Base-by-base conservation (phyloP, 371 early-diverging fungal genomes). In the Mucor lusitanicus region DNA sequence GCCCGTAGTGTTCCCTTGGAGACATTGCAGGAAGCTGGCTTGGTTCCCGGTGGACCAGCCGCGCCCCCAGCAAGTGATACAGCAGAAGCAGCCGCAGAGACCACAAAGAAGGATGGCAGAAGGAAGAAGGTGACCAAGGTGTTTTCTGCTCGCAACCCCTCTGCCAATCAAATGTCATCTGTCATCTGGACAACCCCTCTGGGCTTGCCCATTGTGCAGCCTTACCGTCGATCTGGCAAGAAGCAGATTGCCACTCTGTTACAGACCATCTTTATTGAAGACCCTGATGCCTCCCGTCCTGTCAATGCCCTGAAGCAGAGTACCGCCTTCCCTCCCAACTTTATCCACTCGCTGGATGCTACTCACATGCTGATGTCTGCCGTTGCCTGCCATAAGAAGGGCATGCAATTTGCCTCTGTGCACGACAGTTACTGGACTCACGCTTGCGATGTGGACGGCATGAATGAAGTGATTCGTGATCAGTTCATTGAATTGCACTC, bases 401-500 rank as follows among this genome's bases (percentile, higher is more conserved):
- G 90, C 12, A 73, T 98, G 72, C 81, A 88, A 1, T 99, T 97
- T 85, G 97, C 98, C 0, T 88, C 97, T 6, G 99, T 99, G 21
- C 99, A 99, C 81, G 99, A 99, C 78, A 94, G 94, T 72, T 99
- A 95, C 80, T 99, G 99, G 99, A 97, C 98, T 0, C 99, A 99
- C 69, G 95, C 98, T 0, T 89, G 90, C 70, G 95, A 96, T 78
- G 91, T 97, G 0, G 93, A 95, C 74, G 73, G 63, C 28, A 95
- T 99, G 96, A 91, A 91, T 75, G 74, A 73, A 61, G 86, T 95
- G 13, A 81, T 99, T 48, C 91, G 97, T 54, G 92, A 96, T 55
- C 90, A 95, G 71, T 99, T 99, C 78, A 92, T 98, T 56, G 74
- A 79, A 28, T 80, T 99, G 53, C 99, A 99, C 70, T 80, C 85